Conservation (phyloP, 2,329 filamentous ascomycete species). For the Pseudogymnoascus sp. region DNA sequence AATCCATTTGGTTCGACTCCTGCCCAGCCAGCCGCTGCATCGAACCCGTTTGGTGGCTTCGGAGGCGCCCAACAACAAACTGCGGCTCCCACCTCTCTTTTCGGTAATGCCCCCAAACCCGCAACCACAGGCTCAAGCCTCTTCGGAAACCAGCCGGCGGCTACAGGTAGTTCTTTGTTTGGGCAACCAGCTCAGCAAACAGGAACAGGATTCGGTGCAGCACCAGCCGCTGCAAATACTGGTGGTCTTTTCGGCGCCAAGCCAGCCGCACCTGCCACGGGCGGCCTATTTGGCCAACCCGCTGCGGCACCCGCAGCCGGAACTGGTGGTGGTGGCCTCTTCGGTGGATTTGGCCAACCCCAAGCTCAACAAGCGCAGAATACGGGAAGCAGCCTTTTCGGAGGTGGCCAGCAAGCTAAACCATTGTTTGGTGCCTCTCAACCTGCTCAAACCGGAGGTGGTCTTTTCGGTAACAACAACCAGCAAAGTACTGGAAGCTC, state of each 20-base stretch:
- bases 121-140: constrained; percentile 26
- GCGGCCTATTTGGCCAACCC: constrained; percentile 35
- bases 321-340: constrained; percentile 33
- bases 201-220: constrained; percentile 19
- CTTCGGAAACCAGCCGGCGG: constrained; percentile 29
- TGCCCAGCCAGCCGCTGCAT: constrained; percentile 33
- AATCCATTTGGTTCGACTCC: constrained; percentile 33
- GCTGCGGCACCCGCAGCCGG: constrained; percentile 29
- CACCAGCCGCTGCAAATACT: constrained; percentile 23
- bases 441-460: constrained; percentile 36
- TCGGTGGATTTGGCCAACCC: constrained; percentile 29
- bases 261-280: constrained; percentile 29
- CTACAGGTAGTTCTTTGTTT: constrained; percentile 17
- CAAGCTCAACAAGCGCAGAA: constrained; percentile 32
- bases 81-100: constrained; percentile 27
- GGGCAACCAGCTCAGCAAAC: constrained; percentile 12
- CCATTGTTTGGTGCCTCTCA: constrained; percentile 43
- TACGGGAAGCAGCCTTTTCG: constrained; percentile 43
- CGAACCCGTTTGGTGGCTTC: constrained; percentile 34
- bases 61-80: constrained; percentile 36
- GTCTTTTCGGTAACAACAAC: constrained; percentile 44
- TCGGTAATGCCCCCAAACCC: constrained; percentile 29
- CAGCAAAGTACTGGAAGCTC: constrained; percentile 31
- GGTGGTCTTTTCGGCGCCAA: constrained; percentile 36
- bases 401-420: constrained; percentile 44